Conservation (phyloP, 164 flowering plant genomes). For the Liquidambar formosana region DNA sequence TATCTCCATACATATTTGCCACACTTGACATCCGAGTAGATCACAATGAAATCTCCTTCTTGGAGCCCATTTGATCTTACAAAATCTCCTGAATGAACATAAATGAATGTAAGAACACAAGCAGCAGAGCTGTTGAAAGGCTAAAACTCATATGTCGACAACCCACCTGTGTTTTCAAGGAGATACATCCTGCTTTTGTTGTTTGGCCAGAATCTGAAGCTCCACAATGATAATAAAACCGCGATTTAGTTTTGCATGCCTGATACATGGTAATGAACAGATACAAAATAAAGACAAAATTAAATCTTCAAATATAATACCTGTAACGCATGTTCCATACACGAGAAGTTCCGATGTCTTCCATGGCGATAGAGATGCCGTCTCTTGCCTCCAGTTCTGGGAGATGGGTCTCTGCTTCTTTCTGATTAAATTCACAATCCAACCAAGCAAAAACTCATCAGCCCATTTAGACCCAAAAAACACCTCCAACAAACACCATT, state of each 20-base stretch:
- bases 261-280: neutral
- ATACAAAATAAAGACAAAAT: neutral
- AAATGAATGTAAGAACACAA: neutral
- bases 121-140: no score
- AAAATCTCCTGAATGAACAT: constrained; percentile 71
- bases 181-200: constrained; percentile 99
- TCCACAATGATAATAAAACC: constrained; percentile 16
- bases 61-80: constrained; percentile 91
- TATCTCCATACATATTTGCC: constrained; percentile 79
- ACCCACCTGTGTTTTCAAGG: constrained; percentile 87
- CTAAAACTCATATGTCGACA: no score
- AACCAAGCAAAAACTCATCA: neutral
- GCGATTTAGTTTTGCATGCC: neutral
- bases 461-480: neutral
- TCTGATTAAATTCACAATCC: constrained; percentile 39
- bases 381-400: constrained; percentile 96
- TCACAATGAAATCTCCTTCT: constrained; percentile 96
- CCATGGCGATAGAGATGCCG: constrained; percentile 90
- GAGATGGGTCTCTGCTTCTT: constrained; percentile 94
- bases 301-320: constrained; percentile 31
- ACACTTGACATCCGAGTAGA: constrained; percentile 86
- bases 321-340: constrained; percentile 99
- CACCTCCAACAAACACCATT: neutral
- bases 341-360: constrained; percentile 92
- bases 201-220: constrained; percentile 96